A percentile compares a stretch with the other conserved stretches of the same genome.
These are phyloP conservation scores for Davidsoniella eucalypti DNA, from an alignment of 2,329 filamentous ascomycete genomes.

Conservation along the genomic window DNA sequence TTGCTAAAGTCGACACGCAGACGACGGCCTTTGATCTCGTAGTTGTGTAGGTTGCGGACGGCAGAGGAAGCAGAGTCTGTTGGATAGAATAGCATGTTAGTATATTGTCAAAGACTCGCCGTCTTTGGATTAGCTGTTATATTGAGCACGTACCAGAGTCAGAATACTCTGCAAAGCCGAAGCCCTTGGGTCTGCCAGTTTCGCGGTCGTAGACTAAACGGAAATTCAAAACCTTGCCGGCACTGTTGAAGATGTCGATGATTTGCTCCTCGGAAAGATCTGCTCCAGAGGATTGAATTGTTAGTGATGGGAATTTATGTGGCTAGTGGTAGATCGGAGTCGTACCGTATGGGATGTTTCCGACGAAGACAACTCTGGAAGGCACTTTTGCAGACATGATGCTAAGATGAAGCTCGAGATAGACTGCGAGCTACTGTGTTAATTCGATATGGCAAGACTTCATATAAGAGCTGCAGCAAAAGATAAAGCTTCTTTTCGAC, in stretches of 20 bases:
- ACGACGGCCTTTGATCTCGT: slow-evolving; percentile 88
- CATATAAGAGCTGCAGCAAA: too few relatives aligned
- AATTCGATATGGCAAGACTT: too few relatives aligned
- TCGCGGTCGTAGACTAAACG: slow-evolving; percentile 90
- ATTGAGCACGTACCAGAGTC: slow-evolving; percentile 51
- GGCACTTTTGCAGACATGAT: slow-evolving; percentile 59
- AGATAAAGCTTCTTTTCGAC: too few relatives aligned
- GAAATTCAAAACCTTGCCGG: slow-evolving; percentile 77
- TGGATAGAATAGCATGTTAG: slow-evolving; percentile 1
- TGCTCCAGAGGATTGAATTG: slow-evolving; percentile 22
- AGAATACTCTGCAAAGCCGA: slow-evolving; percentile 90
- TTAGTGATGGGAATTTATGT: not conserved
- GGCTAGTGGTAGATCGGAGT: not conserved
- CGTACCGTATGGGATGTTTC: slow-evolving; percentile 69
- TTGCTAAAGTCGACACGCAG: slow-evolving; percentile 92
- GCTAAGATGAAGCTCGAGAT: not conserved
- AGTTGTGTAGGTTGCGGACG: slow-evolving; percentile 87
- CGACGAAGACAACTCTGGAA: slow-evolving; percentile 68
- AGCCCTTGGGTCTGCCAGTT: slow-evolving; percentile 86
- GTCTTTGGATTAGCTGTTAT: too few relatives aligned
- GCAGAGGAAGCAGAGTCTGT: slow-evolving; percentile 72
- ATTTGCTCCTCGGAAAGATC: slow-evolving; percentile 94
- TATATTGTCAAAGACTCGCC: not conserved
- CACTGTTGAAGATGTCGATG: slow-evolving; percentile 78
- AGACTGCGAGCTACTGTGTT: slow-evolving; percentile 13